Evolutionary conservation across 192 early-diverging fungal species (phyloP).

Genomic region (Coemansia sp.): DNA sequence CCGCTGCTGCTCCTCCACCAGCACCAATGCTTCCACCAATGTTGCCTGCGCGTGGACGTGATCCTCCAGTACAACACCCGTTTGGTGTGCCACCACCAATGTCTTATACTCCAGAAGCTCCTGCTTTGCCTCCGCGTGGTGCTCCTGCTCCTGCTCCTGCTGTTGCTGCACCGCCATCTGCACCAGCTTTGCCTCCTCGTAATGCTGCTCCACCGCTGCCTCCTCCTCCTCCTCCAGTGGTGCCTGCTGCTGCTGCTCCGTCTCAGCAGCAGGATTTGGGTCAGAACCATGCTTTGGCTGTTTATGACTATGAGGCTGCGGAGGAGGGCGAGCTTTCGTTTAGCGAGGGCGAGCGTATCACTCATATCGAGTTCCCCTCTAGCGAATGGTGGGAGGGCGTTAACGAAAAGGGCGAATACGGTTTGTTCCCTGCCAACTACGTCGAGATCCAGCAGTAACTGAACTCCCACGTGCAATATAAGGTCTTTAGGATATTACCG

Average conservation of each 20-base stretch:
- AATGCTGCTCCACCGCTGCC: conserved; percentile 2
- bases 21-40: background rate
- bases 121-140: conserved; percentile 13
- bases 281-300: conserved; percentile 57
- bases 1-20: conserved; percentile 19
- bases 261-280: conserved; percentile 26
- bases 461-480: too few species aligned
- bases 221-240: conserved; percentile 9
- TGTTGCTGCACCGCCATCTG: conserved; percentile 15
- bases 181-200: conserved; percentile 18
- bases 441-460: conserved; percentile 29
- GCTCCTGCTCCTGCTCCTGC: conserved; percentile 7
- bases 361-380: conserved; percentile 75
- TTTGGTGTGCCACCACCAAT: conserved; percentile 10
- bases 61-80: background rate
- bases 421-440: conserved; percentile 77
- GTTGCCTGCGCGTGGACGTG: conserved; percentile 7
- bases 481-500: too few species aligned
- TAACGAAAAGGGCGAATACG: conserved; percentile 55
- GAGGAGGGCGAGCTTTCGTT: conserved; percentile 91
- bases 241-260: conserved; percentile 8
- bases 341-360: conserved; percentile 70
- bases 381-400: conserved; percentile 95
- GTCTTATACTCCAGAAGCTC: conserved; percentile 11
- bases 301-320: conserved; percentile 84